Conservation (phyloP, 257 asterid species). For the Primulina eburnea region DNA sequence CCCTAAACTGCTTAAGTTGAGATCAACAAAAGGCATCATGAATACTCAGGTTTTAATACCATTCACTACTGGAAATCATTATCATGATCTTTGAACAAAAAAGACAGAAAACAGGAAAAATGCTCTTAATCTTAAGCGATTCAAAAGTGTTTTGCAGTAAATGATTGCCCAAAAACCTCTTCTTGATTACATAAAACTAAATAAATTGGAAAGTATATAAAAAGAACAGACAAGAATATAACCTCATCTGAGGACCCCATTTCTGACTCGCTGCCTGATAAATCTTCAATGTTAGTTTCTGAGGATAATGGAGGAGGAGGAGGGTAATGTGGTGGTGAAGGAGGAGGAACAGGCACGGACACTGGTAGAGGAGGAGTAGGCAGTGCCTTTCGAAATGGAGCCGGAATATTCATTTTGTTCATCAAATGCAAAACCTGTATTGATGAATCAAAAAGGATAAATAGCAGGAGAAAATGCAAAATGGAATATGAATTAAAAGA, state of each 20-base stretch:
- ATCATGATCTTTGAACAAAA: too few species aligned
- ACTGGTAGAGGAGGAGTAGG: constrained; percentile 87
- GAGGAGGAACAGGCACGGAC: constrained; percentile 41
- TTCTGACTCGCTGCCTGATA: constrained; percentile 77
- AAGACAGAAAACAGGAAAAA: too few species aligned
- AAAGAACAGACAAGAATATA: constrained; percentile 20
- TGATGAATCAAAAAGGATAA: too few species aligned
- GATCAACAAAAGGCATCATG: too few species aligned
- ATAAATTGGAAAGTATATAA: constrained; percentile 8
- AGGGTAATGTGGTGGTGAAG: constrained; percentile 42
- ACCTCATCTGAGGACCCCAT: constrained; percentile 98
- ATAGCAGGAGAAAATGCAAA: too few species aligned
- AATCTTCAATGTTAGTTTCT: constrained; percentile 36
- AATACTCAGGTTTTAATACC: too few species aligned
- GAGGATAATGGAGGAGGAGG: constrained; percentile 53
- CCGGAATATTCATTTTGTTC: too few species aligned
- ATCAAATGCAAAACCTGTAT: too few species aligned
- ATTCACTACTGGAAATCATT: too few species aligned
- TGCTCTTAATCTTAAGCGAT: constrained; percentile 2
- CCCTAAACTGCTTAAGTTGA: too few species aligned
- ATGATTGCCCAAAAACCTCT: not conserved
- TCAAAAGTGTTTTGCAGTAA: not conserved
- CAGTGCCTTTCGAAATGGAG: too few species aligned
- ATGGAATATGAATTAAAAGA: too few species aligned
- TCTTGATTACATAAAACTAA: constrained; percentile 1